Conservation (phyloP, 176 grass and related monocot genomes). For the Avena atlantica region DNA sequence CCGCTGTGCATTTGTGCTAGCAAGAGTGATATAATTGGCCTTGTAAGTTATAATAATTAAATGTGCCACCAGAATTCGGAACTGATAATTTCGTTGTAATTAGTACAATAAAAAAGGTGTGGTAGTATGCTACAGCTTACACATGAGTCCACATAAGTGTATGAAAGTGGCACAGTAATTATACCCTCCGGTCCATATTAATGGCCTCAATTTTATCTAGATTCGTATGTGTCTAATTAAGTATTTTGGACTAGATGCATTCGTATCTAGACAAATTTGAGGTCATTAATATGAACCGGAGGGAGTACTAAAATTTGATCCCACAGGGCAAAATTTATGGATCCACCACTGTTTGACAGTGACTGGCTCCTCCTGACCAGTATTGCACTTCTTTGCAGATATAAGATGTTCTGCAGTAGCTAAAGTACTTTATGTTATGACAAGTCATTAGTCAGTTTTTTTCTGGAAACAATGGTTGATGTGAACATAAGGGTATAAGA, state of each 20-base stretch:
- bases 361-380: neutral
- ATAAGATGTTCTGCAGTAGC: constrained; percentile 5
- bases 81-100: neutral
- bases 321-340: constrained; percentile 10
- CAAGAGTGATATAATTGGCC: constrained; percentile 18
- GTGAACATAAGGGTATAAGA: constrained; percentile 27
- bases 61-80: neutral
- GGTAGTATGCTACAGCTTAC: neutral
- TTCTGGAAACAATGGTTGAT: constrained; percentile 10
- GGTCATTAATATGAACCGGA: no score
- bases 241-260: no score
- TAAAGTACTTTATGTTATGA: neutral
- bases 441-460: neutral
- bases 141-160: neutral
- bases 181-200: no score
- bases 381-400: constrained; percentile 12
- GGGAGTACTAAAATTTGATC: neutral
- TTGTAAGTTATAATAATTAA: constrained; percentile 12
- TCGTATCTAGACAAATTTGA: no score
- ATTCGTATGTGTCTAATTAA: no score
- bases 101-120: constrained; percentile 28
- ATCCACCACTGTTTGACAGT: constrained; percentile 1
- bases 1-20: constrained; percentile 31
- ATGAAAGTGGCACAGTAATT: neutral
- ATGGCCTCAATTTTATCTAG: no score